Percentiles rank a stretch among this genome's conserved stretches.
phyloP scores from a whole-genome alignment of 306 rosid genomes.

The Spatholobus suberectus region DNA sequence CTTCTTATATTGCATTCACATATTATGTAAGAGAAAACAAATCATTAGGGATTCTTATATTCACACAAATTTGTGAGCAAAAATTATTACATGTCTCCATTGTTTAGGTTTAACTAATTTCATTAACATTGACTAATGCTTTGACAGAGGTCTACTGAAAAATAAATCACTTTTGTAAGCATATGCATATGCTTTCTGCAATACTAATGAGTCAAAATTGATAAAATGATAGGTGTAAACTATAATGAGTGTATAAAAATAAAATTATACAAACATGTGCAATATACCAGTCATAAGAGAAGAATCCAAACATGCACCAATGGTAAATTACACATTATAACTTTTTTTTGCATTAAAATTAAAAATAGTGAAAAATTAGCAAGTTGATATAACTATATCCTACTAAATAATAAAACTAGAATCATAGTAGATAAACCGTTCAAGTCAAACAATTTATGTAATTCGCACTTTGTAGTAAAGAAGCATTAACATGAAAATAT shows the following conservation, averaged over 20 bases:
- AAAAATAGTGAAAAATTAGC: not conserved
- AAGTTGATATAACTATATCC: not conserved
- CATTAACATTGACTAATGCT: not conserved
- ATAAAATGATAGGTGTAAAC: no score
- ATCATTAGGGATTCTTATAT: no score
- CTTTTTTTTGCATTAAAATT: not conserved
- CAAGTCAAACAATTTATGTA: not conserved
- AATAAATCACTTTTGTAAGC: no score
- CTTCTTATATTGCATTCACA: not conserved
- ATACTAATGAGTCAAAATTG: no score
- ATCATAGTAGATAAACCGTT: not conserved
- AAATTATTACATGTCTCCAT: not conserved
- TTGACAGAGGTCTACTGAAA: not conserved
- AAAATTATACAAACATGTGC: no score
- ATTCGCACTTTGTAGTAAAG: not conserved
- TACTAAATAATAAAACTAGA: no score
- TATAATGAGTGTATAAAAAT: no score
- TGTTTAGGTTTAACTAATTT: not conserved
- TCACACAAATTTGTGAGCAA: not conserved
- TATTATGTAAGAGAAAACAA: no score
- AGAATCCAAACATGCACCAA: not conserved
- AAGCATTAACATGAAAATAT: not conserved
- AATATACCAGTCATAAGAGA: no score
- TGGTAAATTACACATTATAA: not conserved
- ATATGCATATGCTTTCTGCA: no score